Conservation (phyloP, 2,329 filamentous ascomycete genomes). For the Coleophoma cylindrospora region DNA sequence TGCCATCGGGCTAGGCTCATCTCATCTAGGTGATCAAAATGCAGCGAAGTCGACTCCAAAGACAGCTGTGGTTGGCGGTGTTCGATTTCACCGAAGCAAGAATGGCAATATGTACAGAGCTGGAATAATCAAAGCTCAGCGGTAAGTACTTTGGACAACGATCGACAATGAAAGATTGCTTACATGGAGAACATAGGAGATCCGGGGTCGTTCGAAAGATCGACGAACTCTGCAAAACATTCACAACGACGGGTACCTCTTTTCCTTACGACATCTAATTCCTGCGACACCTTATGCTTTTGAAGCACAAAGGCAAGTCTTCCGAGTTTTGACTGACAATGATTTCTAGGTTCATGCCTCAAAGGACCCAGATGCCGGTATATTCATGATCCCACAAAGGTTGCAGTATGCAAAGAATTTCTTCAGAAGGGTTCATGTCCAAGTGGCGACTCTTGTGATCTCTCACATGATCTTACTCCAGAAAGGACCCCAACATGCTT, state of each 20-base stretch:
- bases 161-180: too few relatives aligned
- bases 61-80: conserved; percentile 65
- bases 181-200: conserved; percentile 12
- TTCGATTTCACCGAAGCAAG: conserved; percentile 81
- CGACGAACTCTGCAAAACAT: conserved; percentile 67
- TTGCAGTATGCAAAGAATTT: conserved; percentile 86
- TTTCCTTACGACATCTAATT: conserved; percentile 24
- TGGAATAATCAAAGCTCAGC: conserved; percentile 69
- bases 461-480: conserved; percentile 81
- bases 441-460: conserved; percentile 75
- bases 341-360: conserved; percentile 68
- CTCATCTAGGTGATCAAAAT: conserved; percentile 48
- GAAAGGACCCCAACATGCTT: conserved; percentile 84
- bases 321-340: conserved; percentile 24
- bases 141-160: conserved; percentile 47
- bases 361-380: conserved; percentile 78
- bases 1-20: conserved; percentile 21
- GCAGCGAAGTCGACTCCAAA: conserved; percentile 68
- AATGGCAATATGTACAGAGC: conserved; percentile 80
- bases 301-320: conserved; percentile 12
- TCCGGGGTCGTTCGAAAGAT: conserved; percentile 58
- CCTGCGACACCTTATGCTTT: conserved; percentile 5
- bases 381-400: conserved; percentile 78
- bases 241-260: conserved; percentile 63
- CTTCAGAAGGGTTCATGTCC: conserved; percentile 74